A percentile compares a stretch with the other conserved stretches of the same genome.
These are phyloP conservation scores for Acmispon strigosus DNA, from an alignment of 306 rosid genomes.

Conservation along the genomic window DNA sequence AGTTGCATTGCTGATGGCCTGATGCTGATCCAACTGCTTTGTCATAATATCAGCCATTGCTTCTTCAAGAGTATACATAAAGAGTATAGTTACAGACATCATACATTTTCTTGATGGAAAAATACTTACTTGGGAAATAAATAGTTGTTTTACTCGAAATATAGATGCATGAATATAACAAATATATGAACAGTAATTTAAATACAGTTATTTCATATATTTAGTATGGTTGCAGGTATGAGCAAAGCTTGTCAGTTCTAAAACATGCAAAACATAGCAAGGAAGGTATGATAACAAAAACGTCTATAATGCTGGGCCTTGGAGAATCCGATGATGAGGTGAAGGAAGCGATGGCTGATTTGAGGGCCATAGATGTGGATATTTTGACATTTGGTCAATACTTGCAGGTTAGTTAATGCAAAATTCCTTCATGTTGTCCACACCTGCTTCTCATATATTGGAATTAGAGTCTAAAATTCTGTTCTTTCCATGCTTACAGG, in stretches of 20 bases:
- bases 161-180: neutral
- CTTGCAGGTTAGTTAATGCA: conserved; percentile 65
- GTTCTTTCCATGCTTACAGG: neutral
- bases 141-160: neutral
- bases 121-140: neutral
- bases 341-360: conserved; percentile 68
- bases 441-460: neutral
- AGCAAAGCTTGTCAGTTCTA: conserved; percentile 80
- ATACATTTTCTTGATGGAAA: neutral
- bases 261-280: conserved; percentile 72
- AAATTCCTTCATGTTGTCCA: neutral
- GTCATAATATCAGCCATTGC: neutral
- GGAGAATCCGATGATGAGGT: conserved; percentile 91
- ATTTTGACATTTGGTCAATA: conserved; percentile 94
- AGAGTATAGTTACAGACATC: neutral
- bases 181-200: neutral
- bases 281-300: conserved; percentile 88
- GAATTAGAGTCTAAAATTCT: neutral
- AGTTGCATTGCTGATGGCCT: conserved; percentile 19
- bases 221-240: conserved; percentile 53
- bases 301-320: conserved; percentile 96
- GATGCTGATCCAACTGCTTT: neutral
- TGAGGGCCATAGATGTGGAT: conserved; percentile 82
- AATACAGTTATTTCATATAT: conserved; percentile 8
- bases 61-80: neutral